These are phyloP conservation scores for Aspergillus ostianus DNA, from an alignment of 495 filamentous ascomycete genomes.

Conservation along the genomic window DNA sequence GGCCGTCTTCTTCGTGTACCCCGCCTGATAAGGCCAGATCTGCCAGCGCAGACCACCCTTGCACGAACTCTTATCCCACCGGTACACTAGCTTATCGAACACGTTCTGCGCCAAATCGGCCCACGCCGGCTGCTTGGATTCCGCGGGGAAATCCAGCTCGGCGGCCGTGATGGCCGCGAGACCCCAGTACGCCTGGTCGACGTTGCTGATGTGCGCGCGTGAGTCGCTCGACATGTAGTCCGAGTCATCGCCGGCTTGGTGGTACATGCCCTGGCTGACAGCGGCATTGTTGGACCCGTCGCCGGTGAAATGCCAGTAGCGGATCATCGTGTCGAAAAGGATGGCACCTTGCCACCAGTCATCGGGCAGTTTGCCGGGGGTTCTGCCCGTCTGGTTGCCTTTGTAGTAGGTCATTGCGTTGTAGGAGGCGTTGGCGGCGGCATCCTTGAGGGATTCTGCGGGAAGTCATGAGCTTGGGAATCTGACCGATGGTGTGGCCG, in stretches of 20 bases:
- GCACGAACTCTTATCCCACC: constrained; percentile 65
- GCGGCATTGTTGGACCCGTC: constrained; percentile 66
- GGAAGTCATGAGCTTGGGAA: not conserved
- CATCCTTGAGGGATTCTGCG: constrained; percentile 53
- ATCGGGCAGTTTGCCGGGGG: constrained; percentile 55
- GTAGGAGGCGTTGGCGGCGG: constrained; percentile 53
- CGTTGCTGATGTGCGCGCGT: constrained; percentile 52
- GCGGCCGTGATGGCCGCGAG: constrained; percentile 66
- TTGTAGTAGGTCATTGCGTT: constrained; percentile 60
- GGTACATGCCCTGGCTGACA: constrained; percentile 55
- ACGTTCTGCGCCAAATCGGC: constrained; percentile 49
- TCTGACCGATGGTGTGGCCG: not conserved
- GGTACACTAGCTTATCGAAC: constrained; percentile 57
- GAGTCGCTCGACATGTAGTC: constrained; percentile 60
- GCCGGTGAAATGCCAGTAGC: constrained; percentile 72
- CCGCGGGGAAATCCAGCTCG: constrained; percentile 66
- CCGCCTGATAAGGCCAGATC: constrained; percentile 69
- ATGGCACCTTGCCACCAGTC: constrained; percentile 71
- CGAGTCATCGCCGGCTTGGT: constrained; percentile 54
- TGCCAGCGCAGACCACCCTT: constrained; percentile 81
- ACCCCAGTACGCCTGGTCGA: constrained; percentile 76
- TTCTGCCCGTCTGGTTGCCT: constrained; percentile 53
- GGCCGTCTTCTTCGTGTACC: constrained; percentile 74
- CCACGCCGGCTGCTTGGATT: constrained; percentile 53
- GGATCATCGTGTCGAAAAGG: constrained; percentile 63